Evolutionary conservation across 441 rosid genomes (phyloP).

Genomic region (Brassica hybrid): DNA sequence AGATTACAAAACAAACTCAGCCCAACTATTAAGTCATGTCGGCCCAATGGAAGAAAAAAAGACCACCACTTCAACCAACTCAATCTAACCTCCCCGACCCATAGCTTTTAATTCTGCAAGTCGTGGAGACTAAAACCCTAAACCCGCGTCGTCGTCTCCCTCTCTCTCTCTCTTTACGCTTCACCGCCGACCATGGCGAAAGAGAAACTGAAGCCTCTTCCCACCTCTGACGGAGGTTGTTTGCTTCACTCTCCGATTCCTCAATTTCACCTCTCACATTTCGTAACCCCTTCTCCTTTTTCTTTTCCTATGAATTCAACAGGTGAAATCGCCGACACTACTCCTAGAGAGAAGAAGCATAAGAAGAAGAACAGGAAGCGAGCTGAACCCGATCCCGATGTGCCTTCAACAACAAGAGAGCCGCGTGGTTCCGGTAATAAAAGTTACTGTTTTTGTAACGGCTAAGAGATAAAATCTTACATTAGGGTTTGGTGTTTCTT

Average conservation of each 20-base stretch:
- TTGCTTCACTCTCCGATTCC: conserved; percentile 5
- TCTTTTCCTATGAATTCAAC: conserved; percentile 21
- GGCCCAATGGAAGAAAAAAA: conserved; percentile 28
- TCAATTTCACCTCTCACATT: not conserved
- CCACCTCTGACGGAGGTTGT: conserved; percentile 45
- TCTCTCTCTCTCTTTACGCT: not conserved
- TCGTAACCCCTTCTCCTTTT: not conserved
- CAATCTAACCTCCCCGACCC: conserved; percentile 29
- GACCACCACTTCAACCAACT: not conserved
- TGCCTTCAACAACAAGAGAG: conserved; percentile 32
- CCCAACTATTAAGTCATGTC: conserved; percentile 25
- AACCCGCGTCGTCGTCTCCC: conserved; percentile 34
- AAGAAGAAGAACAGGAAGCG: conserved; percentile 66
- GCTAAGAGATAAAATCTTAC: conserved; percentile 1
- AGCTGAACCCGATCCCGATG: conserved; percentile 60
- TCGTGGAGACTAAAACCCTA: conserved; percentile 35
- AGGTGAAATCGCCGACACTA: conserved; percentile 45
- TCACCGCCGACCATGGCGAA: conserved; percentile 46
- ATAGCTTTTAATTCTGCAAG: not conserved
- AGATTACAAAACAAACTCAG: conserved; percentile 6
- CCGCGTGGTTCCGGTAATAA: conserved; percentile 50
- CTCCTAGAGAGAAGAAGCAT: conserved; percentile 45
- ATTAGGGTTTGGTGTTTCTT: not conserved
- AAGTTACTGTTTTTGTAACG: not conserved
- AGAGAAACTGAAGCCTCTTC: conserved; percentile 40